phyloP scores from a whole-genome alignment of 331 rosid genomes.

The Prunus yedoensis region DNA sequence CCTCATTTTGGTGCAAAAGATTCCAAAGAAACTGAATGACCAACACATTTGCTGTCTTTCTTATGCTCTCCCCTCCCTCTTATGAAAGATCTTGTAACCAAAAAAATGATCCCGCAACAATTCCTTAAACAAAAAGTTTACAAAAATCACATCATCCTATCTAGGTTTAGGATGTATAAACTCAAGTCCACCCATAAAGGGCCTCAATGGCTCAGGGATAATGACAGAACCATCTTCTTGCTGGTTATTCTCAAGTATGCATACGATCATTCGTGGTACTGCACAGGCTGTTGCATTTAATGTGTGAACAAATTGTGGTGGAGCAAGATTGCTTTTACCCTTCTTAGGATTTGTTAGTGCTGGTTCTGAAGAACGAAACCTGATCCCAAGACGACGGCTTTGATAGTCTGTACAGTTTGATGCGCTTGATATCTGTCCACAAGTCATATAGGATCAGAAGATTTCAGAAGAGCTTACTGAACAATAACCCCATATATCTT shows the following conservation, averaged over 20 bases:
- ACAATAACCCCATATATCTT: background rate
- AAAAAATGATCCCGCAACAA: constrained; percentile 6
- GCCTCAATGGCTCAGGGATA: constrained; percentile 84
- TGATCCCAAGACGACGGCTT: constrained; percentile 85
- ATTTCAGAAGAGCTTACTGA: background rate
- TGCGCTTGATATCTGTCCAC: constrained; percentile 84
- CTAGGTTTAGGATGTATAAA: constrained; percentile 50
- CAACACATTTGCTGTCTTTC: background rate
- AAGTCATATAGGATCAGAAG: background rate
- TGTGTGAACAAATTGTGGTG: constrained; percentile 83
- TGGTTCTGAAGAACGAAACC: constrained; percentile 75
- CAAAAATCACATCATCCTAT: constrained; percentile 7
- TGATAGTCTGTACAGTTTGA: constrained; percentile 93
- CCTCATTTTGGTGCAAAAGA: background rate
- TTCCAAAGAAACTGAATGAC: background rate
- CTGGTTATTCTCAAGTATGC: constrained; percentile 91
- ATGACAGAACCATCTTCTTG: constrained; percentile 84
- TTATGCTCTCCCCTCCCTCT: background rate
- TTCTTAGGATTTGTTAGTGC: constrained; percentile 33
- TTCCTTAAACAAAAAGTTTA: background rate
- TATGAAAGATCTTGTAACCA: background rate
- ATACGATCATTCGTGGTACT: constrained; percentile 78
- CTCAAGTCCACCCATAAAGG: constrained; percentile 79
- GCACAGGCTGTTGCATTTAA: constrained; percentile 97
- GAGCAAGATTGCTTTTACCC: constrained; percentile 63